Conservation (phyloP, 768 basidiomycete genomes). For the Amanita exitialis region DNA sequence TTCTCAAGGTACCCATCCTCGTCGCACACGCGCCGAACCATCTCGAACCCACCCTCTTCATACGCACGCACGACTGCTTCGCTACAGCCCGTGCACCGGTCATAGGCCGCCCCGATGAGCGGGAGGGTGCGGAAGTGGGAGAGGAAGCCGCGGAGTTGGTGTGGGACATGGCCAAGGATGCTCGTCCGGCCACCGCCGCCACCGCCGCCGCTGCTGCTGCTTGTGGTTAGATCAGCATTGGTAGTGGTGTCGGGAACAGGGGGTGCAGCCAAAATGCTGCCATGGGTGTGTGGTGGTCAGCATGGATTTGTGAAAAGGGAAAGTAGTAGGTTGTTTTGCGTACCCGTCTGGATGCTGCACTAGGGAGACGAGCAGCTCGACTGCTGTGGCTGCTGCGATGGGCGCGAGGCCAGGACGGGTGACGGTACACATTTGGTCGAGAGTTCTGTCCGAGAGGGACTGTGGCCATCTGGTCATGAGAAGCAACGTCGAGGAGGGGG, state of each 20-base stretch:
- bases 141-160: slow-evolving; percentile 88
- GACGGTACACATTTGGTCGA: slow-evolving; percentile 99
- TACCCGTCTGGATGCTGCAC: slow-evolving; percentile 88
- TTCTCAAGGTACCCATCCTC: slow-evolving; percentile 66
- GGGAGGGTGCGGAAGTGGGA: slow-evolving; percentile 78
- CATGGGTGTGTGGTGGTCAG: no score
- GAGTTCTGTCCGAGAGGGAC: slow-evolving; percentile 74
- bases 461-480: slow-evolving; percentile 2
- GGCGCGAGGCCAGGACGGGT: slow-evolving; percentile 91
- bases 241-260: slow-evolving; percentile 34
- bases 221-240: slow-evolving; percentile 10
- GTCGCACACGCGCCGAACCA: slow-evolving; percentile 77
- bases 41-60: slow-evolving; percentile 65
- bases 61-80: slow-evolving; percentile 76
- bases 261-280: slow-evolving; percentile 49
- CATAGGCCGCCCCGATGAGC: slow-evolving; percentile 81
- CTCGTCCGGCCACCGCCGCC: no score
- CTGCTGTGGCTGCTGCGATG: slow-evolving; percentile 85
- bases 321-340: no score
- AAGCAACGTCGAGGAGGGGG: background rate
- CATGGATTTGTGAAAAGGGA: no score
- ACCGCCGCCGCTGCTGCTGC: slow-evolving; percentile 21
- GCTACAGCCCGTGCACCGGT: slow-evolving; percentile 86
- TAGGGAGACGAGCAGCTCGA: slow-evolving; percentile 83
- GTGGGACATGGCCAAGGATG: slow-evolving; percentile 83